Evolutionary conservation across 495 filamentous ascomycete genomes (phyloP).

Genomic region (Barbatosphaeria neglecta): DNA sequence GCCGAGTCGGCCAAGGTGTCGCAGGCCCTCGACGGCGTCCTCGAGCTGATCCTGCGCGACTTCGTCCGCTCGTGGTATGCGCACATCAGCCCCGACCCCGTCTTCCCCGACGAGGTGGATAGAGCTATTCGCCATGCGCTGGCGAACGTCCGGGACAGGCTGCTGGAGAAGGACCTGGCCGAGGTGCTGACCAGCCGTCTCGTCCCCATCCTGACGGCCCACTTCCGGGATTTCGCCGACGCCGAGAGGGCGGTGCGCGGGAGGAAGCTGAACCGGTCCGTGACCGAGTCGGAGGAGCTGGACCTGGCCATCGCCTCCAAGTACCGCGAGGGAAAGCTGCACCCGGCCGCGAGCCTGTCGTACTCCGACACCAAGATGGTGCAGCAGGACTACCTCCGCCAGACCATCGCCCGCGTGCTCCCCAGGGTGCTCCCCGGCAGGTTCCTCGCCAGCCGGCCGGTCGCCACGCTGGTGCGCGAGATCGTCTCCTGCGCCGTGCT

Average conservation of each 20-base stretch:
- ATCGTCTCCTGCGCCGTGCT: constrained; percentile 70
- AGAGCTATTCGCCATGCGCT: constrained; percentile 65
- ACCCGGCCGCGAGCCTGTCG: constrained; percentile 73
- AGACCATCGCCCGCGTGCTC: constrained; percentile 56
- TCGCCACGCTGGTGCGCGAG: constrained; percentile 71
- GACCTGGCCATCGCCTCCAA: constrained; percentile 88
- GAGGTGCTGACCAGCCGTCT: constrained; percentile 69
- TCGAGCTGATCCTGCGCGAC: constrained; percentile 68
- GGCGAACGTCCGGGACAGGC: constrained; percentile 51
- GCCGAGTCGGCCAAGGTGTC: constrained; percentile 70
- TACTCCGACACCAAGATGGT: constrained; percentile 69
- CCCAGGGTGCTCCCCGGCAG: constrained; percentile 61
- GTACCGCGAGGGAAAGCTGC: constrained; percentile 79
- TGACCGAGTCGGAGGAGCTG: constrained; percentile 94
- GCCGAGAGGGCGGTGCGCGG: constrained; percentile 83
- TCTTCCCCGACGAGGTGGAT: constrained; percentile 79
- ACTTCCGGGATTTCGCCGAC: constrained; percentile 81
- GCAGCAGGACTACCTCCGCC: constrained; percentile 79
- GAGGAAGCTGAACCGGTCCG: constrained; percentile 69
- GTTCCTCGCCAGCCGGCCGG: constrained; percentile 66
- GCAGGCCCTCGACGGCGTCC: constrained; percentile 64
- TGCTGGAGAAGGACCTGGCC: constrained; percentile 64
- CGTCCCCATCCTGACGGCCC: constrained; percentile 80
- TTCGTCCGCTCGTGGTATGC: constrained; percentile 85
- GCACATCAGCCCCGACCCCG: constrained; percentile 68